These are phyloP conservation scores for Calonectria ilicicola DNA, from an alignment of 2,329 filamentous ascomycete genomes.

Conservation along the genomic window DNA sequence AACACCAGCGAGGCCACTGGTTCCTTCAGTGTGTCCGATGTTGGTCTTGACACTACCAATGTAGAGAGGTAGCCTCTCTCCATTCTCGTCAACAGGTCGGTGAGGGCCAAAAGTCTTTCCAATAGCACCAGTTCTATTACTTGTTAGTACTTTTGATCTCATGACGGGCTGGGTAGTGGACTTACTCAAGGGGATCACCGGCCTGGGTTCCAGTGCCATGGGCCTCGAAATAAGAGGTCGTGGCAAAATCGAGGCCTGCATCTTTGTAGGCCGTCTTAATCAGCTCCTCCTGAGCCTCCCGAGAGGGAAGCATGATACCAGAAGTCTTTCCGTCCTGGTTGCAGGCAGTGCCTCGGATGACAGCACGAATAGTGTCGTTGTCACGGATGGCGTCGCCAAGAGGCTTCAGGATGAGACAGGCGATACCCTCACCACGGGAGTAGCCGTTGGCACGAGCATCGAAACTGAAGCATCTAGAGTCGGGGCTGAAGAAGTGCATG, in stretches of 20 bases:
- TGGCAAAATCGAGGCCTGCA: conserved; percentile 28
- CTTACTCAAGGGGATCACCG: conserved; percentile 32
- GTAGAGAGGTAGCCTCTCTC: conserved; percentile 40
- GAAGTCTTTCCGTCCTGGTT: conserved; percentile 55
- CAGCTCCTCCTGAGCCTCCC: conserved; percentile 45
- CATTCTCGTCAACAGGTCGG: not conserved
- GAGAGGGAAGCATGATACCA: conserved; percentile 53
- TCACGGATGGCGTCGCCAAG: conserved; percentile 56
- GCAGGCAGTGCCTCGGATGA: conserved; percentile 48
- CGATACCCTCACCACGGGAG: conserved; percentile 57
- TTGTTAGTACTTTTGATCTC: not conserved
- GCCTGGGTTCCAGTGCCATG: conserved; percentile 41
- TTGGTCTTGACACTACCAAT: conserved; percentile 59
- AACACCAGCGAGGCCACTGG: conserved; percentile 38
- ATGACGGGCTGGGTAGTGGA: not conserved
- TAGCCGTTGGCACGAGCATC: conserved; percentile 57
- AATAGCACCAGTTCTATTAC: not conserved
- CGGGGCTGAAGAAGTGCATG: conserved; percentile 39
- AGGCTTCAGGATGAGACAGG: conserved; percentile 53
- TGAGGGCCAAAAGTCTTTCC: not conserved
- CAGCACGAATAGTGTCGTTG: conserved; percentile 52
- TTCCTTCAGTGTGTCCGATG: conserved; percentile 46
- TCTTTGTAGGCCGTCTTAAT: conserved; percentile 47
- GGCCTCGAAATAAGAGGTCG: conserved; percentile 32
- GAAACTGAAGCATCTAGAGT: conserved; percentile 45